Evolutionary conservation across 2,329 filamentous ascomycete species (phyloP).

Genomic region (Penicillium sp.): DNA sequence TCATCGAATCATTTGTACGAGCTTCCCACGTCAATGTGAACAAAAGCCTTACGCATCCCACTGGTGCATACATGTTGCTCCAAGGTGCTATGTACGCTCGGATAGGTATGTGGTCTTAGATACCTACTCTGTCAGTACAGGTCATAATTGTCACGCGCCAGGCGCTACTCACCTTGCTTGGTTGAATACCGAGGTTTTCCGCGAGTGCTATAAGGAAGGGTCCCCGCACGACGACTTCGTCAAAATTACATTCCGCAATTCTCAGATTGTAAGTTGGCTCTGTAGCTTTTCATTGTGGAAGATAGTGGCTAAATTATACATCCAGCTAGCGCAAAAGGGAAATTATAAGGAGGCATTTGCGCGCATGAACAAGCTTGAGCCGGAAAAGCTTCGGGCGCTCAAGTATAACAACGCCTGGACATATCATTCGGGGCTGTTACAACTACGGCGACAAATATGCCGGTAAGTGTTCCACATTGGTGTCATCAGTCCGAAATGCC

Average conservation of each 20-base stretch:
- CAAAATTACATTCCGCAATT: conserved; percentile 68
- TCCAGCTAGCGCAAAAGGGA: conserved; percentile 60
- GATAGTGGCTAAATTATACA: conserved; percentile 2
- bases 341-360: conserved; percentile 66
- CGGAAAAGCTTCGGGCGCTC: conserved; percentile 65
- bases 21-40: conserved; percentile 79
- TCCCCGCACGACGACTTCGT: conserved; percentile 74
- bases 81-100: conserved; percentile 71
- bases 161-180: conserved; percentile 54
- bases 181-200: conserved; percentile 68
- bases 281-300: background rate
- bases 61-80: conserved; percentile 71
- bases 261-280: conserved; percentile 53
- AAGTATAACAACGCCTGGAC: conserved; percentile 66
- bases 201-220: conserved; percentile 65
- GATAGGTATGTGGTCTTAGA: conserved; percentile 56
- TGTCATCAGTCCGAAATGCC: background rate
- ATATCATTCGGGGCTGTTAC: conserved; percentile 44
- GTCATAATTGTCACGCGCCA: conserved; percentile 30
- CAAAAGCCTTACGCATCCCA: conserved; percentile 68
- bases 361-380: conserved; percentile 59
- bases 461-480: conserved; percentile 29
- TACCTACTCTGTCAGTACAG: background rate
- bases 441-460: conserved; percentile 43
- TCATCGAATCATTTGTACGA: conserved; percentile 76